Conservation (phyloP, 495 filamentous ascomycete genomes). For the Aspergillus baeticus region DNA sequence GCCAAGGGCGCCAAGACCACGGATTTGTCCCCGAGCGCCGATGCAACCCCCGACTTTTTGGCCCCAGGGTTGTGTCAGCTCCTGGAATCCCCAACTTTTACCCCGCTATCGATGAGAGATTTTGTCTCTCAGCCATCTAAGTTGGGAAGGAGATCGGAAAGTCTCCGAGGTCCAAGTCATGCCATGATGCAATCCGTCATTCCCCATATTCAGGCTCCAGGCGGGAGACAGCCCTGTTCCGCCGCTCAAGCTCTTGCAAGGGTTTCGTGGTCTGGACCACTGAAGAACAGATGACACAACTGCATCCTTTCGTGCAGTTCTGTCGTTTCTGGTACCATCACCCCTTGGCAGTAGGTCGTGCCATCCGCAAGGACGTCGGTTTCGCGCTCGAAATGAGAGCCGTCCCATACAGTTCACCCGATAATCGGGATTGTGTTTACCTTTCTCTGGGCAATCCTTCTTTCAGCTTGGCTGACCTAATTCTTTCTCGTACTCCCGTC, state of each 20-base stretch:
- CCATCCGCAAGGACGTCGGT: no score
- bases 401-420: neutral
- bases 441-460: constrained; percentile 1
- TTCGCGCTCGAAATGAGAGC: neutral
- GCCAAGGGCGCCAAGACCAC: neutral
- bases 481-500: neutral
- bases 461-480: neutral
- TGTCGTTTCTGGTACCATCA: neutral
- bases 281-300: neutral
- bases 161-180: neutral
- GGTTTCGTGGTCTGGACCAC: neutral
- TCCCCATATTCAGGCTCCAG: neutral
- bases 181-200: constrained; percentile 6
- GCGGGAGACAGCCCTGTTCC: no score
- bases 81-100: neutral
- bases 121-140: neutral
- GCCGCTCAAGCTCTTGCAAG: neutral
- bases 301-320: neutral
- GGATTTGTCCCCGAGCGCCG: neutral
- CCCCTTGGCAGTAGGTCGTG: no score
- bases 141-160: constrained; percentile 4
- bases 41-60: constrained; percentile 3
- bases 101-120: neutral
- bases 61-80: neutral
- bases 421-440: neutral